Percentiles rank a stretch among this genome's conserved stretches.
Conservation (phyloP, 345 rosid species). For the Viola odorata region DNA sequence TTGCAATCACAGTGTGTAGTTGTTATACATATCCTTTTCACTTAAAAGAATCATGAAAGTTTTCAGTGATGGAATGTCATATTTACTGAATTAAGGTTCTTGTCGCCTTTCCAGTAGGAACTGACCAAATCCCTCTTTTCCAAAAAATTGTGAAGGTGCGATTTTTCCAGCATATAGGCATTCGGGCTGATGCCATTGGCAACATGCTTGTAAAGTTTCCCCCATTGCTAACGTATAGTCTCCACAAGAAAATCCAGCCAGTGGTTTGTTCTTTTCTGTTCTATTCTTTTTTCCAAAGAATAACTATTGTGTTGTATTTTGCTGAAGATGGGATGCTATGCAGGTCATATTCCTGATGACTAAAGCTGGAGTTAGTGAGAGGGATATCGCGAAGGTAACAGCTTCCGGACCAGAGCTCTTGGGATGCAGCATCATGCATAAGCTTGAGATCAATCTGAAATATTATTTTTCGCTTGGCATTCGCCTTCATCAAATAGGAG, state of each 20-base stretch:
- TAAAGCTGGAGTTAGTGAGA: conserved; percentile 70
- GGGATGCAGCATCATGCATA: conserved; percentile 79
- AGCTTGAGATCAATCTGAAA: conserved; percentile 68
- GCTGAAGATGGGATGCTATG: conserved; percentile 10
- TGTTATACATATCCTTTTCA: too few relatives aligned
- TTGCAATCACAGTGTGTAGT: too few relatives aligned
- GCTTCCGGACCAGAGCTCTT: conserved; percentile 84
- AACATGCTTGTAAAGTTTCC: conserved; percentile 94
- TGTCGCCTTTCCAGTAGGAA: neutral
- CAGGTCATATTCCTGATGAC: conserved; percentile 84
- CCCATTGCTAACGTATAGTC: conserved; percentile 63
- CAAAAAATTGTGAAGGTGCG: conserved; percentile 40
- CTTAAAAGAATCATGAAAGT: too few relatives aligned
- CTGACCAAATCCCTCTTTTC: conserved; percentile 20
- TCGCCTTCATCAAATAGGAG: conserved; percentile 49
- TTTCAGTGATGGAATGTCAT: too few relatives aligned
- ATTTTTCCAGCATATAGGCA: conserved; percentile 75
- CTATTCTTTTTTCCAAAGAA: too few relatives aligned
- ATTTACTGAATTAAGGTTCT: too few relatives aligned
- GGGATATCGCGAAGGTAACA: conserved; percentile 67
- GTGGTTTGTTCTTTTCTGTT: conserved; percentile 52
- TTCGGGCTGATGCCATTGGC: conserved; percentile 73
- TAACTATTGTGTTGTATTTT: neutral
- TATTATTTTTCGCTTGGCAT: conserved; percentile 78
- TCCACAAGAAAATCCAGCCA: conserved; percentile 78